Conservation (phyloP, 2,329 filamentous ascomycete genomes). For the Biscogniauxia marginata region DNA sequence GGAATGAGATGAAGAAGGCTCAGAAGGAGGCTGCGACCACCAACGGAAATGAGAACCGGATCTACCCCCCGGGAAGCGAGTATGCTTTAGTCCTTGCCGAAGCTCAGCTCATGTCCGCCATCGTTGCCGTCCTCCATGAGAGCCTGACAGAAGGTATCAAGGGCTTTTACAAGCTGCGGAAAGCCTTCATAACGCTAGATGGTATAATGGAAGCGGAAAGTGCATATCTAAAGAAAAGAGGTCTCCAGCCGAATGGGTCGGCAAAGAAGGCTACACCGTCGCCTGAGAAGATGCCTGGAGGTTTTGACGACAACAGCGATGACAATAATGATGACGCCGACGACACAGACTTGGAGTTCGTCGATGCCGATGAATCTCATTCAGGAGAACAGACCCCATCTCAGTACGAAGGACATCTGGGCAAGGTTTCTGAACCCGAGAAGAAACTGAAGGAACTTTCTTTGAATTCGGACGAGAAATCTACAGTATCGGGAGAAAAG, state of each 20-base stretch:
- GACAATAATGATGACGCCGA: slow-evolving; percentile 38
- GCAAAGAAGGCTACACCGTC: slow-evolving; percentile 15
- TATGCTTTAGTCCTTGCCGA: slow-evolving; percentile 82
- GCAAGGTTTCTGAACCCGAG: slow-evolving; percentile 32
- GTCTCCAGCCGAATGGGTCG: slow-evolving; percentile 26
- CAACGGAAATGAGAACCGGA: slow-evolving; percentile 31
- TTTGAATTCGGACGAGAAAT: slow-evolving; percentile 14
- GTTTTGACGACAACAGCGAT: slow-evolving; percentile 25
- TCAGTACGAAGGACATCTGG: slow-evolving; percentile 45
- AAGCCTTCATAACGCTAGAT: slow-evolving; percentile 82
- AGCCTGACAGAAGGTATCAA: slow-evolving; percentile 87
- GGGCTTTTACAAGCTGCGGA: slow-evolving; percentile 89
- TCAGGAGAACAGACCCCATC: slow-evolving; percentile 45
- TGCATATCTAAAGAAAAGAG: slow-evolving; percentile 43
- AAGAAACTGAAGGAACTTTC: slow-evolving; percentile 28
- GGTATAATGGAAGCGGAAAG: slow-evolving; percentile 74
- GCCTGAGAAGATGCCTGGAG: slow-evolving; percentile 18
- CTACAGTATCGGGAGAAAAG: neutral
- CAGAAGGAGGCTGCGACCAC: slow-evolving; percentile 57
- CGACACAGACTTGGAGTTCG: slow-evolving; percentile 49
- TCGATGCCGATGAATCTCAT: slow-evolving; percentile 53
- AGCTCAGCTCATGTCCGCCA: slow-evolving; percentile 83
- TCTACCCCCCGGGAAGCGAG: slow-evolving; percentile 84
- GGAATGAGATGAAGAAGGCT: slow-evolving; percentile 72
- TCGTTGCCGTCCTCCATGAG: slow-evolving; percentile 88